Percentiles rank a stretch among this genome's conserved stretches.
Evolutionary conservation across 352 stramenopile species (phyloP).

Genomic region (Phytophthora crassamura): DNA sequence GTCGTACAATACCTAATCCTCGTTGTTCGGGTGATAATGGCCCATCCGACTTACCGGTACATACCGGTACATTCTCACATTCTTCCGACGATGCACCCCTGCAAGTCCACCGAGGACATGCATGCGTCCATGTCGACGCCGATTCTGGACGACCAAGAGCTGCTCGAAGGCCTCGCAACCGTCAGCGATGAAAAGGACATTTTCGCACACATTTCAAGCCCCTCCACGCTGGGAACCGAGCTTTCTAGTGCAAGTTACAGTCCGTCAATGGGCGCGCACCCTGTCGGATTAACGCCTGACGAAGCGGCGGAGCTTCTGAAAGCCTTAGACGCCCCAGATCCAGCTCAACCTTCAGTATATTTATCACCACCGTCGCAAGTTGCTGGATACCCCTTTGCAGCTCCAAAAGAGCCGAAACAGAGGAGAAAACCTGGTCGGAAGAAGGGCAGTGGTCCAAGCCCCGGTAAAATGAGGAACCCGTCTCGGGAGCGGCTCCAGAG

Average conservation of each 20-base stretch:
- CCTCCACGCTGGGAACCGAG: not conserved
- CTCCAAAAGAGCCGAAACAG: not conserved
- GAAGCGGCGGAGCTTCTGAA: conserved; percentile 42
- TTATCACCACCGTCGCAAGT: not conserved
- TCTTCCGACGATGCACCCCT: conserved; percentile 15
- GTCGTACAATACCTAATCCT: no score
- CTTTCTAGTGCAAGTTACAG: conserved; percentile 26
- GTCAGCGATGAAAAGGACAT: not conserved
- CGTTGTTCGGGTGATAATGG: no score
- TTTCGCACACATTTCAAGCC: not conserved
- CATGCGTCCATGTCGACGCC: conserved; percentile 8
- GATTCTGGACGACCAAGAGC: conserved; percentile 6
- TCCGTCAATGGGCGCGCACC: conserved; percentile 1
- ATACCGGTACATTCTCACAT: not conserved
- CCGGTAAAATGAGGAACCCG: conserved; percentile 49
- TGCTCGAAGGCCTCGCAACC: not conserved
- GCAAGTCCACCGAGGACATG: not conserved
- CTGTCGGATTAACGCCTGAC: conserved; percentile 32
- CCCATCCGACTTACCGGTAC: not conserved
- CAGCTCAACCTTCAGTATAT: conserved; percentile 8
- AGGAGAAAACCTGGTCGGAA: conserved; percentile 23
- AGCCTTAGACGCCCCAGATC: conserved; percentile 30
- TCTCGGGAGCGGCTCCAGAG: conserved; percentile 57
- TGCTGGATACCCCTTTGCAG: not conserved
- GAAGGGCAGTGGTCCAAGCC: conserved; percentile 17